Base-by-base conservation (phyloP, 139 green algal species). In the Spirogloea muscicola region DNA sequence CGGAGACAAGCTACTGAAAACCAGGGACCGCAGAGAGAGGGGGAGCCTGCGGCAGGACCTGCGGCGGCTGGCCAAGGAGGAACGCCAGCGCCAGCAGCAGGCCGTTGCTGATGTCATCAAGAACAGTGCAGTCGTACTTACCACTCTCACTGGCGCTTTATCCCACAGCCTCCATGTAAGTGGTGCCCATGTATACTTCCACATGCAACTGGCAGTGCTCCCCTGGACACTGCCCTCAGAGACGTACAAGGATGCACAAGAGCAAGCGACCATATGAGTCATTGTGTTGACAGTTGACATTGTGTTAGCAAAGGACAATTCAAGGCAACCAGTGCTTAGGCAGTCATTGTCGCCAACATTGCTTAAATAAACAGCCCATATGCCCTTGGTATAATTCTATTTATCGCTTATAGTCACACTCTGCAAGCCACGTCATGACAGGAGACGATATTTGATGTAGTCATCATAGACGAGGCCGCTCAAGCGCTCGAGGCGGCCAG, bases 381-480 rank as follows among this genome's bases (percentile, higher is more conserved):
- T 57, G 21, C 21, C 27, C 52, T 29, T 62, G 5, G 5, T 25
- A 7, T 27, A n/a, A n/a, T n/a, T n/a, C n/a, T 25, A 21, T 18
- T 16, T 5, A 7, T 25, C 13, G 18, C 5, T 9, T 25, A 16
- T 5, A 34, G 10, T 60, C 5, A 16, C 51, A 27, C 51, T 52
- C 43, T 52, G 10, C 43, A n/a, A 1, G 21, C 2, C 0, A 25
- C 49, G 7, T 61, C 31, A 16, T 31, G 10, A 16, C 59, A 79
- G 31, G 74, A 27, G 0, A 48, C 27, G 16, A 33, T 21, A 2
- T 98, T 94, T 83, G 84, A 87, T 38, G 65, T 95, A n/a, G 90
- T 97, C 3, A 86, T 97, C 33, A 84, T 98, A 5, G 94, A 98
- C 69, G 94, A 98, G 77, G 94, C 94, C 33, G 91, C 89, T 7